Conservation (phyloP, 441 rosid species). For the Gossypium schwendimanii region DNA sequence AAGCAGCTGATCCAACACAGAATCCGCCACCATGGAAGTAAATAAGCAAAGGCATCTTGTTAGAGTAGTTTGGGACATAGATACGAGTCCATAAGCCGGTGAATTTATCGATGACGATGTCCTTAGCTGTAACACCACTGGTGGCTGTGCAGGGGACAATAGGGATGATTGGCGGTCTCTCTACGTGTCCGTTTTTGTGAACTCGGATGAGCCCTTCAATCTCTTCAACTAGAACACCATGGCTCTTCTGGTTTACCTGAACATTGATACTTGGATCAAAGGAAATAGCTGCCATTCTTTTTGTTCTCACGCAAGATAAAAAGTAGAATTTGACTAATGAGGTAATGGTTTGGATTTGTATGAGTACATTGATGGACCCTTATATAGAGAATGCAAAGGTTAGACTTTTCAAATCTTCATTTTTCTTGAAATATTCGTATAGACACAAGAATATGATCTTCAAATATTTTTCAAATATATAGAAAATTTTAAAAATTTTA, state of each 20-base stretch:
- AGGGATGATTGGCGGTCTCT: conserved; percentile 57
- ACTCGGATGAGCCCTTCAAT: conserved; percentile 63
- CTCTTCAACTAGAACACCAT: conserved; percentile 50
- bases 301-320: background rate
- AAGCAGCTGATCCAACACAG: conserved; percentile 77
- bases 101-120: conserved; percentile 39
- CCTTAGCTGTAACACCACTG: conserved; percentile 37
- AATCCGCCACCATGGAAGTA: conserved; percentile 95
- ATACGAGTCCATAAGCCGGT: conserved; percentile 47
- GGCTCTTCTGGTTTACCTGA: conserved; percentile 29
- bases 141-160: conserved; percentile 29
- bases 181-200: conserved; percentile 59
- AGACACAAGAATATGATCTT: too few species aligned
- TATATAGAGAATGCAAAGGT: background rate
- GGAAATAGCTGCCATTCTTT: conserved; percentile 46
- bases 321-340: background rate
- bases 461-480: too few species aligned
- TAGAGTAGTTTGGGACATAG: conserved; percentile 38
- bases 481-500: too few species aligned
- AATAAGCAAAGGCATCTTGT: conserved; percentile 52
- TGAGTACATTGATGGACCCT: background rate
- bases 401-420: background rate
- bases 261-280: conserved; percentile 38
- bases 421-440: background rate
- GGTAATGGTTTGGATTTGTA: conserved; percentile 16